A percentile compares a stretch with the other conserved stretches of the same genome.
These are phyloP conservation scores for Cucurbita argyrosperma DNA, from an alignment of 306 rosid species.

Conservation along the genomic window DNA sequence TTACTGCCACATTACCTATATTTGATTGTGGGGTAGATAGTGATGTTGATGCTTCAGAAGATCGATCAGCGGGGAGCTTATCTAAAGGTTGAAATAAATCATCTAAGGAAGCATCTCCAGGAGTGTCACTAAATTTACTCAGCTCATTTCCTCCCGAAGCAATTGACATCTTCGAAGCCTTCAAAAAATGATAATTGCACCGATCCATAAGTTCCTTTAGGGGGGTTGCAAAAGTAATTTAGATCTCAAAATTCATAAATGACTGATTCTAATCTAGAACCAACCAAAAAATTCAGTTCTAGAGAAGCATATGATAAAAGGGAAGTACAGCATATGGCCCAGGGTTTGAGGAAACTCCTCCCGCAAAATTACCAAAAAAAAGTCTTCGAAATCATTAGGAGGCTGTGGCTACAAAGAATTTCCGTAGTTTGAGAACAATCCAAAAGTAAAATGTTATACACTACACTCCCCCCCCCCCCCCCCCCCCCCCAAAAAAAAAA, in stretches of 20 bases:
- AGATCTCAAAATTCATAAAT: not conserved
- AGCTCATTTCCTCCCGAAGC: conserved; percentile 61
- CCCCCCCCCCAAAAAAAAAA: too few relatives aligned
- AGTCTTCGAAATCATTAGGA: not conserved
- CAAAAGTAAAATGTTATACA: not conserved
- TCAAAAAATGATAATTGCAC: conserved; percentile 24
- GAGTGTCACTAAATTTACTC: conserved; percentile 93
- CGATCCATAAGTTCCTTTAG: conserved; percentile 14
- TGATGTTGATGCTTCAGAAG: conserved; percentile 71
- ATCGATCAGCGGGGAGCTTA: conserved; percentile 45
- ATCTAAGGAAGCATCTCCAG: conserved; percentile 94
- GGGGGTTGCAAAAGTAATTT: not conserved
- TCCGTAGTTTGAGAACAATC: not conserved
- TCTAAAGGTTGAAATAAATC: conserved; percentile 83
- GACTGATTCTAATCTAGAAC: not conserved
- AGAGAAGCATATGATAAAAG: not conserved
- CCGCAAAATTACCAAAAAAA: not conserved
- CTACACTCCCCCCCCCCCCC: too few relatives aligned
- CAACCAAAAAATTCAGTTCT: not conserved
- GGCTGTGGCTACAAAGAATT: not conserved
- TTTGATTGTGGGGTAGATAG: conserved; percentile 40
- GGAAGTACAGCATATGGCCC: not conserved
- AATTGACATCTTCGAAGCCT: conserved; percentile 54
- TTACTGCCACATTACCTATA: conserved; percentile 33
- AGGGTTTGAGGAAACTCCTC: not conserved